Percentiles rank a stretch among this genome's conserved stretches.
Evolutionary conservation across 2,329 filamentous ascomycete species (phyloP).

Genomic region (Diaporthe sp.): DNA sequence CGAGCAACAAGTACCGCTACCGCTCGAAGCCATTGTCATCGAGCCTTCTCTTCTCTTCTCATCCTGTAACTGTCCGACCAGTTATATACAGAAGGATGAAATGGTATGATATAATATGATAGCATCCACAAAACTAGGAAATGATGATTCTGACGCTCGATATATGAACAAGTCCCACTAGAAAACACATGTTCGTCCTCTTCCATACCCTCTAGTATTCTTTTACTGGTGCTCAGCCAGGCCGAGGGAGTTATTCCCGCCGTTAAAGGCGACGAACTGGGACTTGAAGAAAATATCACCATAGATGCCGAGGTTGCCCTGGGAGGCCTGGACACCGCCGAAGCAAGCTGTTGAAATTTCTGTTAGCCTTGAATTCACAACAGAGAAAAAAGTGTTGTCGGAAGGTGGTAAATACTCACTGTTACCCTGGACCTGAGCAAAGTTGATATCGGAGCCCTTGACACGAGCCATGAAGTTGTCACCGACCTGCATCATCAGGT

Average conservation of each 20-base stretch:
- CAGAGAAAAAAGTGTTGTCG: not conserved
- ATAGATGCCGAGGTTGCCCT: constrained; percentile 68
- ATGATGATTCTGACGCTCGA: not conserved
- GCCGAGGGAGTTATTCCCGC: constrained; percentile 63
- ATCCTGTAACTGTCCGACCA: constrained; percentile 19
- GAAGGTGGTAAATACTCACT: constrained; percentile 51
- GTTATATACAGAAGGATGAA: constrained; percentile 18
- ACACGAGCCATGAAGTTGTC: constrained; percentile 66
- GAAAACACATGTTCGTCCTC: not conserved
- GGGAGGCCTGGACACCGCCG: constrained; percentile 73
- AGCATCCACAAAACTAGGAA: not conserved
- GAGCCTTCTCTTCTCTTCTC: not conserved
- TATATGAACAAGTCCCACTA: not conserved
- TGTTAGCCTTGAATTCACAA: constrained; percentile 29
- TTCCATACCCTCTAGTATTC: not conserved
- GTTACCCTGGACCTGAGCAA: constrained; percentile 58
- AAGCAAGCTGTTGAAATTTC: constrained; percentile 63
- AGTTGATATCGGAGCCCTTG: constrained; percentile 64
- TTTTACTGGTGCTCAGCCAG: constrained; percentile 53
- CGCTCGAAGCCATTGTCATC: not conserved
- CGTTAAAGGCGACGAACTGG: constrained; percentile 68
- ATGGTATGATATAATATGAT: not conserved
- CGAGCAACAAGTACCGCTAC: not conserved
- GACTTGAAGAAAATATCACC: constrained; percentile 72
- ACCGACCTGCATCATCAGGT: constrained; percentile 66